Evolutionary conservation across 352 stramenopile genomes (phyloP), one percentile per base, ranked within the genome.

Genomic region (Blastocystis sp.): DNA sequence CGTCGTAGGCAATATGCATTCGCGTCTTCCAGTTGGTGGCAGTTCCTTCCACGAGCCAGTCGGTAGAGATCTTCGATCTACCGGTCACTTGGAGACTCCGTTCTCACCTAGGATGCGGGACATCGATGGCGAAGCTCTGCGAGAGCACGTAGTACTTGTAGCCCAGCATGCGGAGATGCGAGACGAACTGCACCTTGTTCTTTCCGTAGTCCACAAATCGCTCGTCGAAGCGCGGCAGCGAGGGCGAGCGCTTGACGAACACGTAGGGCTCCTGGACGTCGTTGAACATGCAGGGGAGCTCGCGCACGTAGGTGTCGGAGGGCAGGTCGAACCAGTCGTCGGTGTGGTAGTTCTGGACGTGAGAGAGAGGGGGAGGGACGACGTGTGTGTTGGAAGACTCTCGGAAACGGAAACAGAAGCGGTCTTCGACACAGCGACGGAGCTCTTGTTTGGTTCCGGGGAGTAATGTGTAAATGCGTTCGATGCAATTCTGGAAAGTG

Each of bases 191-290:
- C 1, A 88, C 78, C 54, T 88, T 88, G 65, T 88, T 88, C 84
- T 88, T 88, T 34, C 87, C 87, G 79, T 88, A 88, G 38, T 86
- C 69, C 24, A 86, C 87, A 86, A 88, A 88, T 24, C 65, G 61
- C 34, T 75, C 49, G 49, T 87, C 84, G 56, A 88, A 88, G 24
- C 18, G 85, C 14, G 87, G 87, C 24, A 87, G 56, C 8, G 0
- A n/a, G 3, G 36, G 8, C 8, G 42, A 84, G 4, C 44, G 29
- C 29, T 84, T 61, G 16, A 88, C 48, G 21, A 88, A 57, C 3
- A 88, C 36, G 61, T 88, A 72, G 32, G 67, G 73, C 44, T 84
- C 73, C 24, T 84, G 73, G 76, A 84, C 24, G 21, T 84, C 73
- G 27, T 84, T 84, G 8, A 54, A 42, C 54, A 84, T 53, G 40